Conservation (phyloP, 2,329 filamentous ascomycete species). For the Bisporella sp. region DNA sequence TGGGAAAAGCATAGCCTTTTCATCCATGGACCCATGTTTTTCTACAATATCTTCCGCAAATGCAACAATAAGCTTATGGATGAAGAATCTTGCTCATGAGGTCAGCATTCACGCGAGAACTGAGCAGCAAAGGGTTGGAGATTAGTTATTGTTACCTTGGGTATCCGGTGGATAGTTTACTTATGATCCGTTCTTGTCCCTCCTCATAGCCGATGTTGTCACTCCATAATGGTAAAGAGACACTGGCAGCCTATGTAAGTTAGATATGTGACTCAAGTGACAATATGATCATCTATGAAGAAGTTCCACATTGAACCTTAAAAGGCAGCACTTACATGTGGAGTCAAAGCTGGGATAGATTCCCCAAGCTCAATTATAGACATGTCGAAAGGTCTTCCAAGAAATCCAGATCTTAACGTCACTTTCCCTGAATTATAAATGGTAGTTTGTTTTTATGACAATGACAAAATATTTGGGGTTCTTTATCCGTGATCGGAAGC, state of each 20-base stretch:
- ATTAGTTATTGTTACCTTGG: conserved; percentile 50
- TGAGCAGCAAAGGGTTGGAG: background rate
- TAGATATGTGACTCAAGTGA: background rate
- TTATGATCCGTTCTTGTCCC: conserved; percentile 78
- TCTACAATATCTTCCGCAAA: conserved; percentile 63
- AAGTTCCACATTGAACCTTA: too few relatives aligned
- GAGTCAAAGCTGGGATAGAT: conserved; percentile 27
- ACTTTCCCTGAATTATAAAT: too few relatives aligned
- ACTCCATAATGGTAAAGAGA: conserved; percentile 89
- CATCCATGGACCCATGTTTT: conserved; percentile 52
- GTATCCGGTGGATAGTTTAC: conserved; percentile 83
- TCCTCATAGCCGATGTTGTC: conserved; percentile 93
- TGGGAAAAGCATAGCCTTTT: conserved; percentile 78
- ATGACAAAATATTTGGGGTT: too few relatives aligned
- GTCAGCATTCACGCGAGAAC: conserved; percentile 14
- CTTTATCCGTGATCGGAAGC: background rate
- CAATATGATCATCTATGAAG: too few relatives aligned
- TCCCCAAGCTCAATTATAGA: conserved; percentile 27
- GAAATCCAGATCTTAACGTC: too few relatives aligned
- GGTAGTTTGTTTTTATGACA: too few relatives aligned
- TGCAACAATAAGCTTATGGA: conserved; percentile 73
- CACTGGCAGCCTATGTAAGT: conserved; percentile 77
- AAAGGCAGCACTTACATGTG: conserved; percentile 24
- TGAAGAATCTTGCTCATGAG: conserved; percentile 64
- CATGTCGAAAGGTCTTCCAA: conserved; percentile 15